Evolutionary conservation across 805 yeast genomes (phyloP).

Genomic region (Isabelozyma rhagii): DNA sequence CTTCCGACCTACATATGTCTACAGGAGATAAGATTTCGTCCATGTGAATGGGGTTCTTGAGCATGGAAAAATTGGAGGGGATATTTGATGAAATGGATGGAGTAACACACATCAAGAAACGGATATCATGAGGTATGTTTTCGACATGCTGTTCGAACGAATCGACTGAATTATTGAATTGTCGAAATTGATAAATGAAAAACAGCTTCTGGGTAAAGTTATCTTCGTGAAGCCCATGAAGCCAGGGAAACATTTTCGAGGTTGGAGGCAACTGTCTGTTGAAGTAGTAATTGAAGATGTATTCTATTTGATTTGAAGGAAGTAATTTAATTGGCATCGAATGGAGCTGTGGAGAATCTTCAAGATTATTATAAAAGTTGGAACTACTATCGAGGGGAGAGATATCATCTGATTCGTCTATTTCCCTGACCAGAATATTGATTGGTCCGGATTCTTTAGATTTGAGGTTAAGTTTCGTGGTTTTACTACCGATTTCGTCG

Average conservation of each 20-base stretch:
- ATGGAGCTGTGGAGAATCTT: constrained; percentile 1
- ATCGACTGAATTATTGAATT: not conserved
- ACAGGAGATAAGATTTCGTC: constrained; percentile 53
- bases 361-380: constrained; percentile 9
- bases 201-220: constrained; percentile 54
- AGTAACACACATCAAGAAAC: constrained; percentile 39
- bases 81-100: constrained; percentile 3
- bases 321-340: constrained; percentile 11
- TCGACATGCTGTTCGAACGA: constrained; percentile 5
- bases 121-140: constrained; percentile 23
- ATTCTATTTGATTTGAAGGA: constrained; percentile 10
- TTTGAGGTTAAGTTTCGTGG: constrained; percentile 29
- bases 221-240: constrained; percentile 68
- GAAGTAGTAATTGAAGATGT: constrained; percentile 36
- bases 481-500: constrained; percentile 33
- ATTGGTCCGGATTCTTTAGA: not conserved
- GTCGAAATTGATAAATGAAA: constrained; percentile 28
- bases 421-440: not conserved
- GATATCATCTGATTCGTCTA: constrained; percentile 5
- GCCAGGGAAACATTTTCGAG: constrained; percentile 79
- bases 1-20: constrained; percentile 38
- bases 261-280: constrained; percentile 55
- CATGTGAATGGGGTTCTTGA: constrained; percentile 55
- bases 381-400: constrained; percentile 18
- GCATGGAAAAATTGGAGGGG: constrained; percentile 11